These are phyloP conservation scores for Stemphylium lycopersici DNA, from an alignment of 2,329 filamentous ascomycete genomes.

Conservation along the genomic window DNA sequence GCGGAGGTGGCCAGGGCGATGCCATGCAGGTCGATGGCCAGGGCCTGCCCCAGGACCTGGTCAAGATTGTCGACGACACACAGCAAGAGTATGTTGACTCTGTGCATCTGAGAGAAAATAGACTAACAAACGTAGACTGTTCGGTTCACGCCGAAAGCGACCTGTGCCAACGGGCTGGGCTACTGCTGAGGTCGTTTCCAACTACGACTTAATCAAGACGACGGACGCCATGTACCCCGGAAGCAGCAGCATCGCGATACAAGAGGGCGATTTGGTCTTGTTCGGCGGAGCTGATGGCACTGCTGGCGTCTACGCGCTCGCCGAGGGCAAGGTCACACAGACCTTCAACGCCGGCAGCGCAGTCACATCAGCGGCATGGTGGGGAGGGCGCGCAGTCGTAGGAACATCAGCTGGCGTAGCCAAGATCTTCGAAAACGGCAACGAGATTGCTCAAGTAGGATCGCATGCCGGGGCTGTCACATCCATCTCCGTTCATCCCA, in stretches of 20 bases:
- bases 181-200: conserved; percentile 71
- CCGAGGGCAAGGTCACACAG: conserved; percentile 75
- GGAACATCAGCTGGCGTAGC: conserved; percentile 77
- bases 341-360: conserved; percentile 68
- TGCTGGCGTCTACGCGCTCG: conserved; percentile 78
- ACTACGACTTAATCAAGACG: conserved; percentile 60
- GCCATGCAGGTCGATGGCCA: conserved; percentile 92
- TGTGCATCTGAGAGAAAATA: no score
- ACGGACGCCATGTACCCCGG: conserved; percentile 67
- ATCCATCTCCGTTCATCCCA: conserved; percentile 79
- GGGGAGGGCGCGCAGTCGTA: conserved; percentile 71
- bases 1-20: conserved; percentile 65
- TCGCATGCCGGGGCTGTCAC: conserved; percentile 84
- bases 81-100: conserved; percentile 70
- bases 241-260: conserved; percentile 62
- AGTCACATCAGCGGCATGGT: conserved; percentile 71
- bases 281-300: conserved; percentile 77
- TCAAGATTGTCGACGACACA: conserved; percentile 76
- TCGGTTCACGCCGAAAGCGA: conserved; percentile 87
- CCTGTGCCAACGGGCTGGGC: conserved; percentile 85
- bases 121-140: conserved; percentile 65
- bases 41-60: conserved; percentile 73
- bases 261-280: conserved; percentile 69
- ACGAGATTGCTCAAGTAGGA: conserved; percentile 71
- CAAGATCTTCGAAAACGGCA: conserved; percentile 77